Evolutionary conservation across 805 yeast genomes (phyloP), one percentile per base, ranked within the genome.

Genomic region (Kodamaea lidongshanica): DNA sequence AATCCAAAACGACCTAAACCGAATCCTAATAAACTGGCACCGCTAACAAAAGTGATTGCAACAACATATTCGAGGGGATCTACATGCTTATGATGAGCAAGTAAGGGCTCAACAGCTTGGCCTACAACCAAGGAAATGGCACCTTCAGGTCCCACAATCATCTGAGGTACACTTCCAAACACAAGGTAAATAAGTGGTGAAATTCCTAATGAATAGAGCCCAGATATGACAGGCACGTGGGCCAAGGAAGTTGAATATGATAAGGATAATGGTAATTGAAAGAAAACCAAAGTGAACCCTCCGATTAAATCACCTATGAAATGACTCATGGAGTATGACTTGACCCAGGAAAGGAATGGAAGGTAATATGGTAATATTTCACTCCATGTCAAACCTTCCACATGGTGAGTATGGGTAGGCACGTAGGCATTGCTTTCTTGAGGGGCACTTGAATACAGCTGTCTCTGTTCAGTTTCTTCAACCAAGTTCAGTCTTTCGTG

Each of bases 231-330:
- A 1, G 70, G 69, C 1, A 61, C 67, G 33, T 64, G 61, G 3
- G 69, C 70, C 32, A 64, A 48, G 0, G 68, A 52, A 2, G 59
- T 53, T 9, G 69, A 58, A 35, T 61, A 64, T 2, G 68, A 61
- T 12, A 64, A 38, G 5, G 87, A 80, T 32, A 89, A 61, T 1
- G 98, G 97, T 28, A 89, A 75, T 52, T 88, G 96, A 56, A 87
- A 89, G 4, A 92, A 79, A 0, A 95, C 96, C 19, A 88, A 54
- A 1, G 96, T 78, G 4, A 86, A 46, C 0, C 98, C 97, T 2
- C 96, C 94, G 11, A 80, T 56, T 6, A 83, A 46, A 48, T 89
- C 98, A 12, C 68, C 70, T 3, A 72, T 14, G 24, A 78, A 56
- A 37, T 35, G 57, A n/a, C 34, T 38, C 1, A 38, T 23, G 26